phyloP scores from a whole-genome alignment of 257 asterid species.

The Plantago major region DNA sequence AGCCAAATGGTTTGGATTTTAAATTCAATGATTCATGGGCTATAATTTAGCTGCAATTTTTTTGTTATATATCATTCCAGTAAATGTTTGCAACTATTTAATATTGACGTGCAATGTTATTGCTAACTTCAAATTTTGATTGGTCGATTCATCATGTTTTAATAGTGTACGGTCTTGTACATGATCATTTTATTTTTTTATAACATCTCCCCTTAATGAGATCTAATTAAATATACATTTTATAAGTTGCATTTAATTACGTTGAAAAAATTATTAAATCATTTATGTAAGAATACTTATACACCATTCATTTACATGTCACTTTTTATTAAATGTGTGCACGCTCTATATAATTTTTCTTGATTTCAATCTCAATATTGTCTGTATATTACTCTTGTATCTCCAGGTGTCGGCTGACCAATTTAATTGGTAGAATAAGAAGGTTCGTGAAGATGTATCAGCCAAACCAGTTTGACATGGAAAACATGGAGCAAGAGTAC shows the following conservation, averaged over 20 bases:
- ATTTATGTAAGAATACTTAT: background rate
- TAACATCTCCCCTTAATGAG: constrained; percentile 11
- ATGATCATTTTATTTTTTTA: constrained; percentile 16
- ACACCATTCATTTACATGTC: background rate
- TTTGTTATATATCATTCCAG: background rate
- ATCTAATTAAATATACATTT: constrained; percentile 12
- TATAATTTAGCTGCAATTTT: too few relatives aligned
- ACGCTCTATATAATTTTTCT: background rate
- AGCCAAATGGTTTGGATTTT: too few relatives aligned
- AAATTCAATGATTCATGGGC: too few relatives aligned
- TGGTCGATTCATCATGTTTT: constrained; percentile 16
- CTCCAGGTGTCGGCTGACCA: background rate
- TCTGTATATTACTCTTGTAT: background rate
- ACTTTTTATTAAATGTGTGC: background rate
- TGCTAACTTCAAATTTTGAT: background rate
- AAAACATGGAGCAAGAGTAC: constrained; percentile 49
- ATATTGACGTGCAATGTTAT: constrained; percentile 1
- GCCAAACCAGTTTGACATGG: constrained; percentile 59
- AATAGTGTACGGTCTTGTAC: background rate
- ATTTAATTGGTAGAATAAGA: background rate
- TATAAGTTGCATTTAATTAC: background rate
- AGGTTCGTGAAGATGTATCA: constrained; percentile 44
- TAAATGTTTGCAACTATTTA: background rate
- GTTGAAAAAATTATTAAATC: background rate
- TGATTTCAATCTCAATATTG: background rate